Evolutionary conservation across 1,284 basidiomycete species (phyloP).

Genomic region (Ganoderma lucidum): DNA sequence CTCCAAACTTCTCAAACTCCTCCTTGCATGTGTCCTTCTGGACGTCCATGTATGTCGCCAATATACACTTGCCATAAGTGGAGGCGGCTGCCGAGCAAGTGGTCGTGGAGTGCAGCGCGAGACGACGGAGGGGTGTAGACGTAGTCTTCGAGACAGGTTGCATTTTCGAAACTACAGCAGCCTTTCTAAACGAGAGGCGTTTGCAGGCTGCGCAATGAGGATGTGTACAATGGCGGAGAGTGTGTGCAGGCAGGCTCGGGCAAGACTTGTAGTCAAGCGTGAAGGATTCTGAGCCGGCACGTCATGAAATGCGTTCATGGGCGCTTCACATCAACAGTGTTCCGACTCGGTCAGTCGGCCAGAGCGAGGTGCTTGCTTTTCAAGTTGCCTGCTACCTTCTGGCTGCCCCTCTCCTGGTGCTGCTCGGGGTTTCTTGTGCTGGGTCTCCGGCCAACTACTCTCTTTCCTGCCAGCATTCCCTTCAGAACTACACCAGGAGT

Average conservation of each 20-base stretch:
- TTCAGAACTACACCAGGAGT: neutral
- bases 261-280: neutral
- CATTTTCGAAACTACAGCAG: neutral
- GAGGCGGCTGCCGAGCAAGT: slow-evolving; percentile 76
- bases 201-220: neutral
- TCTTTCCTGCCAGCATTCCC: neutral
- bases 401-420: neutral
- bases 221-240: neutral
- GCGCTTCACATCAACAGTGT: neutral
- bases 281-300: too few species aligned
- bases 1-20: slow-evolving; percentile 80
- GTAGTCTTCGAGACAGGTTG: slow-evolving; percentile 30
- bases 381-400: neutral
- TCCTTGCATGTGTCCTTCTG: slow-evolving; percentile 78
- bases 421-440: neutral
- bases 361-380: neutral
- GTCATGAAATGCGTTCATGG: neutral
- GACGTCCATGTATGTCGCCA: slow-evolving; percentile 79
- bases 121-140: slow-evolving; percentile 59
- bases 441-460: neutral
- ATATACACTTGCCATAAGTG: slow-evolving; percentile 82
- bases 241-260: neutral
- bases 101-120: slow-evolving; percentile 73
- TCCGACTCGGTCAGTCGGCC: neutral
- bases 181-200: neutral